phyloP scores from a whole-genome alignment of 192 early-diverging fungal genomes.

The Coemansia sp. region DNA sequence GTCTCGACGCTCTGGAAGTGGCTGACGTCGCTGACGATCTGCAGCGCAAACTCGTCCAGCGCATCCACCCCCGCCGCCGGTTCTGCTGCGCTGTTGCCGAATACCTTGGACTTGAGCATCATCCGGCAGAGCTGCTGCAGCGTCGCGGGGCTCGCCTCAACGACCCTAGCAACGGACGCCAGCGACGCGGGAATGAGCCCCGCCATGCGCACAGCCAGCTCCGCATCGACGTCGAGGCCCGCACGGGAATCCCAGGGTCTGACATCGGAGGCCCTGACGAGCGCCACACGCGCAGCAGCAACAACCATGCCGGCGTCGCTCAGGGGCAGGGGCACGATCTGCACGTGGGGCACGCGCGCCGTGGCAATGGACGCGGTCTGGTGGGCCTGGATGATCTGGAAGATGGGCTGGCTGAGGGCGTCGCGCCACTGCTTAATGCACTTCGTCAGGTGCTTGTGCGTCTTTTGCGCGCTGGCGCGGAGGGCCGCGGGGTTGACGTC shows the following conservation, averaged over 20 bases:
- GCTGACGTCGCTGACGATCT: slow-evolving; percentile 36
- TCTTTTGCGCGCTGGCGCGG: slow-evolving; percentile 83
- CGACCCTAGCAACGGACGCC: slow-evolving; percentile 16
- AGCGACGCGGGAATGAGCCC: not conserved
- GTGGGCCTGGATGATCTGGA: slow-evolving; percentile 45
- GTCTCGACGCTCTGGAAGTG: slow-evolving; percentile 50
- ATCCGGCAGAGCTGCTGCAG: slow-evolving; percentile 23
- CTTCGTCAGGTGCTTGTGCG: slow-evolving; percentile 89
- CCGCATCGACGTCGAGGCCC: slow-evolving; percentile 2
- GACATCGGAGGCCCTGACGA: not conserved
- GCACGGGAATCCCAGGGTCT: not conserved
- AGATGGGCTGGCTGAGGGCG: slow-evolving; percentile 73
- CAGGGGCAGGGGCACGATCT: slow-evolving; percentile 26
- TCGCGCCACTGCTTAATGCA: slow-evolving; percentile 85
- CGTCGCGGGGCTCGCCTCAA: slow-evolving; percentile 18
- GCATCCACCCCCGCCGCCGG: too few species aligned
- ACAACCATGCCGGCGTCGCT: slow-evolving; percentile 22
- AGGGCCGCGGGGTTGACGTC: slow-evolving; percentile 94
- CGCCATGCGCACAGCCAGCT: slow-evolving; percentile 3
- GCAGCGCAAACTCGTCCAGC: slow-evolving; percentile 32
- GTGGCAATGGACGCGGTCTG: slow-evolving; percentile 24
- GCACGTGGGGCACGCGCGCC: slow-evolving; percentile 20
- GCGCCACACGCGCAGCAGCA: not conserved
- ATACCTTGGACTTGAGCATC: slow-evolving; percentile 13
- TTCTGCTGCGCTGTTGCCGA: not conserved